Base-by-base conservation (phyloP, 306 rosid genomes). In the Astragalus glycyphyllos region DNA sequence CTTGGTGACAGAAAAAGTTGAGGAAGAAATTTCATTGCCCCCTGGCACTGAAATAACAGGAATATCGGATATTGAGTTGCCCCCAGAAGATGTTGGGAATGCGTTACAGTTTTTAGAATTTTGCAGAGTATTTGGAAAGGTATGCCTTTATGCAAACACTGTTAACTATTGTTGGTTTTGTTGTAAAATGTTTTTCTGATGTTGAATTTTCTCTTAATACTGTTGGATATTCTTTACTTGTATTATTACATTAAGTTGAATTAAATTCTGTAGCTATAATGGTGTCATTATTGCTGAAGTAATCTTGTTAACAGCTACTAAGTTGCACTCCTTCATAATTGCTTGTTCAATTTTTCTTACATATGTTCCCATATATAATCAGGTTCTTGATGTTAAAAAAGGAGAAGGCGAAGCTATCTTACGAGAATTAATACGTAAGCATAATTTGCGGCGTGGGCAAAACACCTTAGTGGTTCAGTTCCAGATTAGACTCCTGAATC, bases 41-140 rank as follows among this genome's bases (percentile, higher is more conserved):
- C 41, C 50, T 57, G 91, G 91, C 15, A 69, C 69, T 7, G 59
- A 49, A 49, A 75, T 94, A 64, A 84, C 80, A 1, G 45, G 75
- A 29, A 69, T 87, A 71, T 59, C 64, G 35, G 91, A 77, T 23
- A 69, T 87, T 68, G 92, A 86, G 38, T 65, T 94, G 4, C 16
- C 80, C 45, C 78, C 79, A 8, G 87, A 83, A 70, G 88, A 84
- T 73, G 79, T 85, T 81, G 98, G 94, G 6, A 72, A 75, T 32
- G 97, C 85, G n/a, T 48, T 94, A 73, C 98, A 94, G 58, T 82
- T 94, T 68, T 49, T 94, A 44, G 96, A 90, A 67, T 94, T 94
- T 60, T 90, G 88, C 71, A 75, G 80, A 45, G 77, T 80, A 11
- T 94, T 94, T 65, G 89, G 92, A 42, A 86, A 89, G 95, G 97